Evolutionary conservation across 2,329 filamentous ascomycete species (phyloP), one percentile per base, ranked within the genome.

Genomic region (Aureobasidium lini): DNA sequence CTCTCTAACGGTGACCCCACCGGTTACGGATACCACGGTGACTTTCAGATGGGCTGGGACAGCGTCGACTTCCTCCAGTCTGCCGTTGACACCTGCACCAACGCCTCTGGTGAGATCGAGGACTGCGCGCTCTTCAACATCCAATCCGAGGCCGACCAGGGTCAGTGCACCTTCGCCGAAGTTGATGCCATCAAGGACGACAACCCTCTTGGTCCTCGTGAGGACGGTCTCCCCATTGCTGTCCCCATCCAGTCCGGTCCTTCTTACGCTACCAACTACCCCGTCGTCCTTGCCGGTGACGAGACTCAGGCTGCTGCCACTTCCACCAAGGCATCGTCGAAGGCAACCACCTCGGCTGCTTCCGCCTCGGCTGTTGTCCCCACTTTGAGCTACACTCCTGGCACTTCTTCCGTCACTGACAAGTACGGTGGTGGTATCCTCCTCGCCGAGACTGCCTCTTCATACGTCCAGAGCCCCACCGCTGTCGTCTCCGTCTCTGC

Each of bases 31-130:
- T 90, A 90, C 70, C 77, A 94, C 69, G 90, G 80, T 50, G 90
- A 95, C 69, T 92, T 93, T 73, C 85, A 91, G 67, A 85, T 81
- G 69, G 90, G 88, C 31, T 95, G 90, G 90, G 81, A 91, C 2
- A 70, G 68, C 10, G 68, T 75, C 8, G 75, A 77, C 3, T 84
- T 90, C 72, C 80, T 94, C 37, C 84, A 91, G 71, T 54, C 80
- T 6, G 90, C 89, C n/a, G 78, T 92, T 62, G 72, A 91, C 48
- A 81, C 78, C 7, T 96, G 92, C 81, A 93, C 86, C 54, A 88
- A 84, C 72, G 69, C 68, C 0, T 85, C 83, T 9, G 92, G 92
- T 36, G 68, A 77, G 43, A 84, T 95, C 47, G 67, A 79, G 44
- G 90, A 92, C 71, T 96, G 92, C 75, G 75, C 82, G 0, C 66